phyloP scores from a whole-genome alignment of 1,284 basidiomycete species.

The Papiliotrema nemorosa region DNA sequence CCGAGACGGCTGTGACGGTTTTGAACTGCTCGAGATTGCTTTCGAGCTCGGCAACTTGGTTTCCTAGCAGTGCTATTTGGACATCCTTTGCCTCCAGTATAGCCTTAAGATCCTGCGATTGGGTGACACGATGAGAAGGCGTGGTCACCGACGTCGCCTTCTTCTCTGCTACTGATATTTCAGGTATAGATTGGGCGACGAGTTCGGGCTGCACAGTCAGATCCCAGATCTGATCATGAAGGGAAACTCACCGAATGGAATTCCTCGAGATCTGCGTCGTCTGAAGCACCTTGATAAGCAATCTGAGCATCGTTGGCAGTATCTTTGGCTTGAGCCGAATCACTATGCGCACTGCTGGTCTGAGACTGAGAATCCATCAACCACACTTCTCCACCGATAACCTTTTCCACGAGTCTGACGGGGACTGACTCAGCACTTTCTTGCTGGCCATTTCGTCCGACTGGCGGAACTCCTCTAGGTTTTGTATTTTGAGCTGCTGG shows the following conservation, averaged over 20 bases:
- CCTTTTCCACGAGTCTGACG: conserved; percentile 1
- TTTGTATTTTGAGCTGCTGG: conserved; percentile 8
- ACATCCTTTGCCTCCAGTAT: too few species aligned
- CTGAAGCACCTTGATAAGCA: too few species aligned
- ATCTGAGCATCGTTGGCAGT: too few species aligned
- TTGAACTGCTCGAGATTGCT: not conserved
- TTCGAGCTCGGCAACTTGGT: too few species aligned
- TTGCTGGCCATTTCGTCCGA: not conserved
- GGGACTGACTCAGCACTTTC: not conserved
- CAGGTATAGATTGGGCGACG: too few species aligned
- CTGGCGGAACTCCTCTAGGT: not conserved
- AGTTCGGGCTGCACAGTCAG: not conserved
- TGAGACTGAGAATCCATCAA: not conserved
- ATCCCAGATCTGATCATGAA: not conserved
- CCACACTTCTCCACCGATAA: conserved; percentile 6
- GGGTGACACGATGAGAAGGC: too few species aligned
- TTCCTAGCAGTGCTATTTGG: too few species aligned
- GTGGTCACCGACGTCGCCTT: too few species aligned
- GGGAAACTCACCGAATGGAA: not conserved
- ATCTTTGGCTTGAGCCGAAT: not conserved
- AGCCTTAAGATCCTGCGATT: too few species aligned
- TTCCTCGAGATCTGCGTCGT: conserved; percentile 1
- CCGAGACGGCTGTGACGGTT: too few species aligned
- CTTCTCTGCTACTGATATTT: too few species aligned
- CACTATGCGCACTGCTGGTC: not conserved